Evolutionary conservation across 2,329 filamentous ascomycete species (phyloP), one percentile per base, ranked within the genome.

Genomic region (Cladosporium colombiae): DNA sequence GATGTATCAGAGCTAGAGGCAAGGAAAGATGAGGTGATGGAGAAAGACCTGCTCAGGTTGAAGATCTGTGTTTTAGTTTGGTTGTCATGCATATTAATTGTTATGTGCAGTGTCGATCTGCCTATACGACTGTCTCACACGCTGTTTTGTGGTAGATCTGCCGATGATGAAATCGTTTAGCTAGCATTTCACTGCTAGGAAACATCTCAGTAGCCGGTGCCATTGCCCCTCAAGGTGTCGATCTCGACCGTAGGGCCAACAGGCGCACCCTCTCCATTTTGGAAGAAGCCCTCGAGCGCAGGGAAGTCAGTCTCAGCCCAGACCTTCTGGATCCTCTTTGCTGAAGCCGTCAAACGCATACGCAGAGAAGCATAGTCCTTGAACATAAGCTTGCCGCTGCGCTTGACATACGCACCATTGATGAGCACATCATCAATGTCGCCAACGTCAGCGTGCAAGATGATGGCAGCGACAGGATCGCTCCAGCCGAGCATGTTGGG

Each of bases 401-500:
- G 73, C 76, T 86, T 87, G 55, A 74, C 72, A 57, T 82, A 85
- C 64, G 77, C 71, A 0, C 84, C 85, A 61, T 82, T 79, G 0
- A 86, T 80, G 11, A 85, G 66, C 0, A 86, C 85, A 60, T 83
- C 77, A 63, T 80, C 72, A 27, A 87, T 76, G 65, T 87, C 84
- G 0, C 81, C 84, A 4, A 84, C 80, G 62, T 79, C 83, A 0
- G 84, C 80, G 66, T 87, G 85, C 40, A 88, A 74, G 29, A 88
- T 81, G 0, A 88, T 76, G 0, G 85, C 85, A 0, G 85, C 85
- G 3, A 88, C 78, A 0, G 84, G 83, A 65, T 87, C 84, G 6
- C 68, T 75, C 83, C 84, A 87, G 3, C 85, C 85, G 0, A 86
- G 75, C 70, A 87, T 75, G 0, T 77, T 76, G 0, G 84, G 84